phyloP scores from a whole-genome alignment of 257 asterid genomes.

The Echites panduratus region DNA sequence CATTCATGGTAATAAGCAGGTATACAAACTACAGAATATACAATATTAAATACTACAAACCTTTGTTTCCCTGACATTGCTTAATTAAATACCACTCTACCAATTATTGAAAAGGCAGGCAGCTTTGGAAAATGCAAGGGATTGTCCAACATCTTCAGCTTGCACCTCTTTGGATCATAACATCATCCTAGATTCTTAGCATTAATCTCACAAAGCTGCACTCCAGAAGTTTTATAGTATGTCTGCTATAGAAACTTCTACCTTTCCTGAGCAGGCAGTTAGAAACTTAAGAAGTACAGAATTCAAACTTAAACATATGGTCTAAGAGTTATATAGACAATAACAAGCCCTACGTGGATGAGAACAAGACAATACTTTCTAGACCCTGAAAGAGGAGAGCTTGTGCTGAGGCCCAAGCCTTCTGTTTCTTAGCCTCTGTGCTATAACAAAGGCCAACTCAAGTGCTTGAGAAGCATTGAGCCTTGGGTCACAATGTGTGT shows the following conservation, averaged over 20 bases:
- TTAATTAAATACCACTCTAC: background rate
- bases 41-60: background rate
- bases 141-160: no score
- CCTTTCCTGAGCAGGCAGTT: no score
- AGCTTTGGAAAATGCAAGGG: background rate
- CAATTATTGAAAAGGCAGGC: background rate
- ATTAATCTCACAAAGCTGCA: background rate
- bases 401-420: conserved; percentile 44
- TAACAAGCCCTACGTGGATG: background rate
- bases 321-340: background rate
- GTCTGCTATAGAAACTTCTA: background rate
- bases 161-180: no score
- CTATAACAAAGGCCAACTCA: conserved; percentile 67
- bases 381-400: conserved; percentile 26
- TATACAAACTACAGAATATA: background rate
- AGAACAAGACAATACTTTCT: conserved; percentile 11
- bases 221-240: background rate
- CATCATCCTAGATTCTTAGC: background rate
- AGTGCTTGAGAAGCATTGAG: conserved; percentile 73
- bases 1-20: background rate
- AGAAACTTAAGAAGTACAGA: no score
- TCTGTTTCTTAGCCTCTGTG: conserved; percentile 63
- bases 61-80: background rate
- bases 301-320: no score
- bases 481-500: conserved; percentile 74